Percentiles rank a stretch among this genome's conserved stretches.
Conservation (phyloP, 2,329 filamentous ascomycete genomes). For the Botrytis paeoniae region DNA sequence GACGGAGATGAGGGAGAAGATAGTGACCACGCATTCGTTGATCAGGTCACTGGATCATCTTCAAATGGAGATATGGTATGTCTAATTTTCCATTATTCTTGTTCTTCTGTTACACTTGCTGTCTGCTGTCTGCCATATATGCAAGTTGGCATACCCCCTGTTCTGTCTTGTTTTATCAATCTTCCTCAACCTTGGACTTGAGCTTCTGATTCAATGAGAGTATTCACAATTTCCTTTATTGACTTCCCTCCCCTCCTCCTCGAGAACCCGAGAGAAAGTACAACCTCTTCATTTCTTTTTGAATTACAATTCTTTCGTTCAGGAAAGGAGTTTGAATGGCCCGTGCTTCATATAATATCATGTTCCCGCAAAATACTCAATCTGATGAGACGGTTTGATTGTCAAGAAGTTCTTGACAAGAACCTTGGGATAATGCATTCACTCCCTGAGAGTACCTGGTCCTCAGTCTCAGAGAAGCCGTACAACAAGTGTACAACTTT, state of each 20-base stretch:
- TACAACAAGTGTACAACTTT: too few relatives aligned
- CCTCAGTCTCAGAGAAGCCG: neutral
- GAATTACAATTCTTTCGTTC: neutral
- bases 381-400: too few relatives aligned
- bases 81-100: neutral
- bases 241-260: neutral
- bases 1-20: neutral
- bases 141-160: neutral
- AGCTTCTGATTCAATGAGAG: neutral
- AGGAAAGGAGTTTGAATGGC: neutral
- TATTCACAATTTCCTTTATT: neutral
- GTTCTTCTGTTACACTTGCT: neutral
- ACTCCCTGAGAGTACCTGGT: neutral
- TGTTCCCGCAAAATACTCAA: too few relatives aligned
- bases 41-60: neutral
- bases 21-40: neutral
- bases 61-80: neutral
- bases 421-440: neutral
- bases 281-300: neutral
- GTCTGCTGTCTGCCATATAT: neutral
- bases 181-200: neutral
- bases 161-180: neutral
- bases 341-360: too few relatives aligned
- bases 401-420: too few relatives aligned
- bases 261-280: neutral